Conservation (phyloP, 2,329 filamentous ascomycete species). For the Podosphaera fusca region DNA sequence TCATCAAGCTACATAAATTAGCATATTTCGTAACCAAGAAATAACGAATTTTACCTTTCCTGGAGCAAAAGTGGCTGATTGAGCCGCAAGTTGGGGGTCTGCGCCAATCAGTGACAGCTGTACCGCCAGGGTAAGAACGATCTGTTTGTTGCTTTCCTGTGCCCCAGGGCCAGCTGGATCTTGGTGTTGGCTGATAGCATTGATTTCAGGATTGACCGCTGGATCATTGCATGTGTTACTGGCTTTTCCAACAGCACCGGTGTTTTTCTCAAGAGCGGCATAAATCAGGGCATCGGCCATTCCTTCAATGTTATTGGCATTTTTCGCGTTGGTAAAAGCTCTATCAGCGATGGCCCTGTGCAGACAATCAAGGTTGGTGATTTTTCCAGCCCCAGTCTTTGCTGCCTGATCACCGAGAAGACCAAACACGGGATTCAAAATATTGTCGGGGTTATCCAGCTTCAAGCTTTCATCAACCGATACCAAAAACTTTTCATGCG, state of each 20-base stretch:
- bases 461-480: conserved; percentile 22
- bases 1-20: conserved; percentile 15
- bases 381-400: conserved; percentile 22
- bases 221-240: conserved; percentile 32
- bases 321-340: conserved; percentile 38
- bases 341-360: conserved; percentile 34
- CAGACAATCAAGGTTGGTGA: conserved; percentile 31
- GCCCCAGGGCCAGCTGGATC: conserved; percentile 38
- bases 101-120: conserved; percentile 38
- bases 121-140: conserved; percentile 32
- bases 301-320: conserved; percentile 26
- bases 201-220: conserved; percentile 42
- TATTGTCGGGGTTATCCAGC: conserved; percentile 26
- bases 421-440: conserved; percentile 26
- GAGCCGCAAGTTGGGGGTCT: conserved; percentile 35
- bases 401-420: conserved; percentile 29
- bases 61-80: conserved; percentile 37
- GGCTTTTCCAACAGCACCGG: conserved; percentile 29
- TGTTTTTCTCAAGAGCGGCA: conserved; percentile 36
- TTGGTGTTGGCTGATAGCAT: conserved; percentile 39
- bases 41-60: conserved; percentile 23
- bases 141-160: conserved; percentile 33
- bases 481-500: conserved; percentile 26
- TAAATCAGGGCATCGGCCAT: conserved; percentile 30
- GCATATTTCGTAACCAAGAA: conserved; percentile 1